These are phyloP conservation scores for Daldinia sp. DNA, from an alignment of 2,329 filamentous ascomycete genomes.

Conservation along the genomic window DNA sequence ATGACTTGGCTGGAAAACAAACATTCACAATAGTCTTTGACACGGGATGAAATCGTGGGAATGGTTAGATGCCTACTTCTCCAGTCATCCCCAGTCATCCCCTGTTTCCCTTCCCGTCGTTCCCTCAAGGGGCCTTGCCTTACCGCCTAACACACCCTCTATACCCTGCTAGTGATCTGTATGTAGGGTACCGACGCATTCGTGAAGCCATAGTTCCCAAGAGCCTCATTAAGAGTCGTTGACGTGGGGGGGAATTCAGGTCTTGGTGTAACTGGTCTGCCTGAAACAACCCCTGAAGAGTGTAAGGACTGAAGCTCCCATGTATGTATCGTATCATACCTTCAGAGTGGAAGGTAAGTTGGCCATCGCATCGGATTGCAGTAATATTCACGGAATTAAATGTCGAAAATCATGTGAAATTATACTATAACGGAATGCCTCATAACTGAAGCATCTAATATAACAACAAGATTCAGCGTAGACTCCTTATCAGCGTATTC, in stretches of 20 bases:
- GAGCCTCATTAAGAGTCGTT: neutral
- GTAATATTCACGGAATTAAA: neutral
- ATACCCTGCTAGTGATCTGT: neutral
- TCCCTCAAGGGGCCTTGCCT: slow-evolving; percentile 2
- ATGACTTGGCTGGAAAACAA: neutral
- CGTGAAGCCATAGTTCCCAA: neutral
- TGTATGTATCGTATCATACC: neutral
- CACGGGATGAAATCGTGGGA: neutral
- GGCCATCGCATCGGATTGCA: neutral
- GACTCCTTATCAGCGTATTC: neutral
- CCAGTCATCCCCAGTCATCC: neutral
- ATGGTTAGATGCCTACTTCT: neutral
- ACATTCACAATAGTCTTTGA: neutral
- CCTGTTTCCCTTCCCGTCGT: neutral
- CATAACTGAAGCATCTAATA: slow-evolving; percentile 7
- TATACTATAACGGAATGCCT: neutral
- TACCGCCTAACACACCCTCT: neutral
- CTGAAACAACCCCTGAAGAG: slow-evolving; percentile 1
- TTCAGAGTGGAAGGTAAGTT: neutral
- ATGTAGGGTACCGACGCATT: neutral
- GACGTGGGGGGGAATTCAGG: neutral
- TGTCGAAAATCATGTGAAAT: neutral
- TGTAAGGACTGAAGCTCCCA: neutral
- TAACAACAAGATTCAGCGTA: neutral
- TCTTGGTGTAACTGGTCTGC: slow-evolving; percentile 2